Evolutionary conservation across 139 green algal genomes (phyloP), one percentile per base, ranked within the genome.

Genomic region (Marvania coccoides): DNA sequence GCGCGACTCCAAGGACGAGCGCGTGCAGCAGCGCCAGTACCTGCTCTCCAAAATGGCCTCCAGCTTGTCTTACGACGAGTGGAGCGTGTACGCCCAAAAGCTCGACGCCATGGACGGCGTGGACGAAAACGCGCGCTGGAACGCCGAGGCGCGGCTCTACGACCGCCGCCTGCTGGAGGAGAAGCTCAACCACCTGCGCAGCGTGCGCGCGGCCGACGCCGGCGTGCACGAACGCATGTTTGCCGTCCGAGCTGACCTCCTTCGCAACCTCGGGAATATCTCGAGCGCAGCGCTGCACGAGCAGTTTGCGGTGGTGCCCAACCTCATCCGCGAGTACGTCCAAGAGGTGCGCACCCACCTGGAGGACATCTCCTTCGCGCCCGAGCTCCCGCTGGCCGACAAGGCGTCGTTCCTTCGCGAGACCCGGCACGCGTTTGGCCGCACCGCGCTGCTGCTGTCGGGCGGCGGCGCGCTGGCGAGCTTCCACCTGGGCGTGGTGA

Each of bases 191-290:
- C 84, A 94, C 65, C 61, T 94, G 55, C 54, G 72, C 33, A 45
- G 31, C 30, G 78, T 92, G 26, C 60, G 35, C 42, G 19, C 54
- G 6, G 58, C 26, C 45, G 57, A 67, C 14, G 87, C 80, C 31
- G 73, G 86, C 39, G 74, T 92, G 7, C 57, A 73, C 3, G 85
- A 97, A 45, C 90, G 95, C 47, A 90, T 94, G 77, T 93, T 95
- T 72, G 82, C 76, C 2, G 73, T 98, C 51, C 78, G 93, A 10
- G 75, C 89, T n/a, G 93, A 98, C 81, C 78, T 98, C 24, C 72
- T 96, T 26, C 78, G 93, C 45, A 97, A 98, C 76, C 78, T 98
- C 14, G 93, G 90, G n/a, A 95, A 95, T 74, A 91, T 98, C 54
- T 81, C 87, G n/a, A 39, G 34, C 19, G 19, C 54, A 4, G 40